These are phyloP conservation scores for Trichosporon coremiiforme DNA, from an alignment of 1,284 basidiomycete species.

Conservation along the genomic window DNA sequence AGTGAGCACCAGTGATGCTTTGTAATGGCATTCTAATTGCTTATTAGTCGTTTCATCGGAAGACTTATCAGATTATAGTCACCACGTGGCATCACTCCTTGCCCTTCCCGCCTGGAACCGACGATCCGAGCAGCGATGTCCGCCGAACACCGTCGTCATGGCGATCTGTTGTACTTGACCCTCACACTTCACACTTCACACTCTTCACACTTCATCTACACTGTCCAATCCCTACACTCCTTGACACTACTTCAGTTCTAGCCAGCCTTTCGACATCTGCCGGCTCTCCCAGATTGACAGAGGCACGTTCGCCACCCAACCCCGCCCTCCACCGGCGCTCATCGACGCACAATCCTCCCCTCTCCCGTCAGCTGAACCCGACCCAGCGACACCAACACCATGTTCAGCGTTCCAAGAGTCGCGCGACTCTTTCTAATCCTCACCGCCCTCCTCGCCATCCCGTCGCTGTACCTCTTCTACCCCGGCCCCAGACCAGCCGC, in stretches of 20 bases:
- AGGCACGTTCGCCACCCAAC: background rate
- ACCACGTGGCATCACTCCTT: background rate
- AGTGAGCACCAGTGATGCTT: no score
- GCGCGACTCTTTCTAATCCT: conserved; percentile 47
- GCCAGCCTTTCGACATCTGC: no score
- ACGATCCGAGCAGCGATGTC: background rate
- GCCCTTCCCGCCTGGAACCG: background rate
- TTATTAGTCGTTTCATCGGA: no score
- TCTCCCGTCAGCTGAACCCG: background rate
- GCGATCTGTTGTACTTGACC: background rate
- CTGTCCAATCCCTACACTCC: background rate
- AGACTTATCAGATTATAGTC: no score
- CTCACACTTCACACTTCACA: background rate
- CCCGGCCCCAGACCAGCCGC: conserved; percentile 19
- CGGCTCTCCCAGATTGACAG: no score
- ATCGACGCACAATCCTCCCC: background rate
- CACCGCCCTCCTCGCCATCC: conserved; percentile 42
- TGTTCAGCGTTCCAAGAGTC: conserved; percentile 39
- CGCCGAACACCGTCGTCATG: background rate
- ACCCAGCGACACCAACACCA: conserved; percentile 12
- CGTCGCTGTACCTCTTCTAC: conserved; percentile 48
- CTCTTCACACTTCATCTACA: no score
- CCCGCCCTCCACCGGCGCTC: background rate
- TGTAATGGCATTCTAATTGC: no score
- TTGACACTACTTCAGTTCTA: background rate